These are phyloP conservation scores for Yamadazyma endophytica DNA, from an alignment of 805 yeast species.

Conservation along the genomic window DNA sequence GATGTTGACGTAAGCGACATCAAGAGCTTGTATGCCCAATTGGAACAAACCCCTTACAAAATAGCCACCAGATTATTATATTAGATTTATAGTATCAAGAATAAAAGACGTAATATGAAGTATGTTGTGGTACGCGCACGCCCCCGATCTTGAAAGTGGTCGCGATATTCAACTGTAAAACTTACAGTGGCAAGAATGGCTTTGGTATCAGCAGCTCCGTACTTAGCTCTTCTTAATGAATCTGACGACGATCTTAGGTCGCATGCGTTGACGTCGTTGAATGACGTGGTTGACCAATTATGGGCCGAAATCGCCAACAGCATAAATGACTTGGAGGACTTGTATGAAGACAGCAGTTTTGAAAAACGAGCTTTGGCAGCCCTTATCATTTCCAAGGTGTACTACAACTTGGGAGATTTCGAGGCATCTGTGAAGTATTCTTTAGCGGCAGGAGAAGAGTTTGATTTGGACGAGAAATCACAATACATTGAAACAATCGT, in stretches of 20 bases:
- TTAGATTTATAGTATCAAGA: slow-evolving; percentile 26
- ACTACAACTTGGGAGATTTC: slow-evolving; percentile 90
- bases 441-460: slow-evolving; percentile 74
- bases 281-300: slow-evolving; percentile 78
- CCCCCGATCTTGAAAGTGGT: no score
- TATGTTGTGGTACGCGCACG: no score
- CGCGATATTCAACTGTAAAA: no score
- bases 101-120: not conserved
- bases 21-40: slow-evolving; percentile 75
- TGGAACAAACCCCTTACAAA: slow-evolving; percentile 86
- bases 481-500: slow-evolving; percentile 93
- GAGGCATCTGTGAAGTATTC: slow-evolving; percentile 88
- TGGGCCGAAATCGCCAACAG: slow-evolving; percentile 98
- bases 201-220: slow-evolving; percentile 84
- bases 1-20: slow-evolving; percentile 80
- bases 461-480: slow-evolving; percentile 69
- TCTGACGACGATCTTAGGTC: slow-evolving; percentile 71
- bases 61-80: slow-evolving; percentile 88
- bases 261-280: slow-evolving; percentile 80
- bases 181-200: slow-evolving; percentile 44
- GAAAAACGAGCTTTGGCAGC: slow-evolving; percentile 83
- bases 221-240: slow-evolving; percentile 84
- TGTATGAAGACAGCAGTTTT: slow-evolving; percentile 80
- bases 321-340: slow-evolving; percentile 81
- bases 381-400: slow-evolving; percentile 82